Evolutionary conservation across 1,284 basidiomycete genomes (phyloP).

Genomic region (Ganoderma lingzhi): DNA sequence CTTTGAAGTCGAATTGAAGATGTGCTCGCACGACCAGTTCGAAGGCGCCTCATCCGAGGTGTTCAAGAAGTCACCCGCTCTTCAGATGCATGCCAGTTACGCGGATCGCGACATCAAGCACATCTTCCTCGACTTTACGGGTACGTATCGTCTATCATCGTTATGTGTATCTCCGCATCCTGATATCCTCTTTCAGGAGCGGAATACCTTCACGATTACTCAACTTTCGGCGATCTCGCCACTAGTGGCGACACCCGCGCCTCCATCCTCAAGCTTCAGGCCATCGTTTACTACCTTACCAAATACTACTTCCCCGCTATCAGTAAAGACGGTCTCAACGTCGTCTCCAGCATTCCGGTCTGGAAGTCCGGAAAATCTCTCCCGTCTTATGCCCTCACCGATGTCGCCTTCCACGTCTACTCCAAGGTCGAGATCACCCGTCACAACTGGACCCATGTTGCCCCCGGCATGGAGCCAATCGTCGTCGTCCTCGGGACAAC

Average conservation of each 20-base stretch:
- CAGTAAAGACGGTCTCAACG: conserved; percentile 36
- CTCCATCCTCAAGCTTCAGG: conserved; percentile 40
- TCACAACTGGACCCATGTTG: conserved; percentile 34
- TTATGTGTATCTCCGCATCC: neutral
- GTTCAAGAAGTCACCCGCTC: conserved; percentile 33
- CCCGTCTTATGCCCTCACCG: conserved; percentile 40
- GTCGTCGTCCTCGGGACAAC: conserved; percentile 44
- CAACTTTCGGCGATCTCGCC: conserved; percentile 37
- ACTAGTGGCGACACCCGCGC: conserved; percentile 31
- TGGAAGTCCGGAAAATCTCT: conserved; percentile 32
- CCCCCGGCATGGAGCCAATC: conserved; percentile 33
- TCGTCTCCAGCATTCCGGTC: conserved; percentile 44
- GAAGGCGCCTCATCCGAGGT: conserved; percentile 25
- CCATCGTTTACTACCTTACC: conserved; percentile 41
- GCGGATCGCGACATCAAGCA: conserved; percentile 39
- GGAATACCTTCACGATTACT: conserved; percentile 42
- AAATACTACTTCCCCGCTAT: conserved; percentile 42
- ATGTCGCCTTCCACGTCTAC: conserved; percentile 41
- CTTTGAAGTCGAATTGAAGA: conserved; percentile 44
- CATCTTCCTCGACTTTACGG: conserved; percentile 40
- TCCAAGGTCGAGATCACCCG: conserved; percentile 34
- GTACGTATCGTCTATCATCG: conserved; percentile 31
- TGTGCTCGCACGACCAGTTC: conserved; percentile 33
- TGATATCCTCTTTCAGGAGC: conserved; percentile 29
- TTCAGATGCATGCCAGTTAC: conserved; percentile 33